Evolutionary conservation across 1,139 yeast genomes (phyloP), one percentile per base, ranked within the genome.

Genomic region (Keqinozyma sinolaborantium): DNA sequence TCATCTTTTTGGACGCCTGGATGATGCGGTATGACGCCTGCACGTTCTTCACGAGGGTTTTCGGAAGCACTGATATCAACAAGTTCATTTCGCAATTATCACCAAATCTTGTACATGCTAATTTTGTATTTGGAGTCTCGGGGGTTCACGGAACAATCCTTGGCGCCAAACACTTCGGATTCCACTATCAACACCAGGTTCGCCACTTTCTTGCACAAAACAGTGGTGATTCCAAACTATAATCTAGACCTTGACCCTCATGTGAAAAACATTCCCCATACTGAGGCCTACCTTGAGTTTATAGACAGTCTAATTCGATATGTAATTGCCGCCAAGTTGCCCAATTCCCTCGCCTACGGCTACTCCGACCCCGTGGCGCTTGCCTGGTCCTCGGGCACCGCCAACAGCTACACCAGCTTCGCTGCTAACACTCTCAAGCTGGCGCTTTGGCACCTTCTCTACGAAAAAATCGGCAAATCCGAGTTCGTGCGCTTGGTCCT

Each of bases 391-490:
- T 32, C 44, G 6, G 36, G 34, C 5, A 30, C 39, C 21, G 37
- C 39, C 21, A 59, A 51, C 33, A 55, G 59, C 0, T 40, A 35
- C 15, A 47, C 48, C 1, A 60, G 54, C 30, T 56, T 59, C 29
- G 48, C 45, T 19, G 51, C 50, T 5, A 59, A 54, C 29, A 36
- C 42, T 3, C 39, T 73, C 16, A 70, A 70, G 34, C 42, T 55
- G 2, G 43, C 53, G 4, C 37, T 47, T n/a, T 71, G 78, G 69
- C 55, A 57, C 14, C 39, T 48, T 5, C 35, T 73, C 0, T 64
- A 50, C 34, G 31, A 34, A 1, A 30, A 51, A 2, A 38, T 72
- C 0, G 77, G 78, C 0, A 35, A 33, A 9, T 34, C 34, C 2
- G 33, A 30, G 1, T 71, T 72, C 41, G 24, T 61, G 4, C 38